phyloP scores from a whole-genome alignment of 1,139 yeast genomes.

The Hansenula sp. region DNA sequence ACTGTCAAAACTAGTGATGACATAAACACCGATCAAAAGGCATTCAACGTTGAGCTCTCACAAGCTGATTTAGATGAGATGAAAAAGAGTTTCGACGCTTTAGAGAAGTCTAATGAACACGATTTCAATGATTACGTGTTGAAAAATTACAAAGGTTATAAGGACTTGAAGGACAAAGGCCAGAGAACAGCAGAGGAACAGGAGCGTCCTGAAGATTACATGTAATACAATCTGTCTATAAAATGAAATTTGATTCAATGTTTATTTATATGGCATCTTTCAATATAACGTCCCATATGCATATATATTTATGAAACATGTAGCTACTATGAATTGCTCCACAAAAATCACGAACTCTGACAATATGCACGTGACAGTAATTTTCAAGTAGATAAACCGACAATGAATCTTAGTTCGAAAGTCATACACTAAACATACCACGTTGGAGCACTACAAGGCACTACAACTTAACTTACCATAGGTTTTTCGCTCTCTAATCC shows the following conservation, averaged over 20 bases:
- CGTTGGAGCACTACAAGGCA: not conserved
- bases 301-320: too few species aligned
- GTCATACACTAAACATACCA: too few species aligned
- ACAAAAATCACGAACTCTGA: not conserved
- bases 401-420: too few species aligned
- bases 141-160: slow-evolving; percentile 12
- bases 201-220: slow-evolving; percentile 20
- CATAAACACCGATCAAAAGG: slow-evolving; percentile 4
- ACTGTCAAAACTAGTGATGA: slow-evolving; percentile 1
- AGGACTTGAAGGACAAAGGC: slow-evolving; percentile 18
- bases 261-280: too few species aligned
- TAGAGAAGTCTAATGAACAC: slow-evolving; percentile 4
- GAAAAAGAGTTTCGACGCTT: slow-evolving; percentile 9
- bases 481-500: too few species aligned
- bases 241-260: too few species aligned
- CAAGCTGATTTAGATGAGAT: slow-evolving; percentile 10
- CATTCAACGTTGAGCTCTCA: slow-evolving; percentile 14
- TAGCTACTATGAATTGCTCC: too few species aligned
- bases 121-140: slow-evolving; percentile 10
- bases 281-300: too few species aligned
- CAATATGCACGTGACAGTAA: not conserved
- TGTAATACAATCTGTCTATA: slow-evolving; percentile 9
- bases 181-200: slow-evolving; percentile 17
- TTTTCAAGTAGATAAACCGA: not conserved
- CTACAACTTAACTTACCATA: too few species aligned